Evolutionary conservation across 805 yeast genomes (phyloP).

Genomic region (Starmera quercuum): DNA sequence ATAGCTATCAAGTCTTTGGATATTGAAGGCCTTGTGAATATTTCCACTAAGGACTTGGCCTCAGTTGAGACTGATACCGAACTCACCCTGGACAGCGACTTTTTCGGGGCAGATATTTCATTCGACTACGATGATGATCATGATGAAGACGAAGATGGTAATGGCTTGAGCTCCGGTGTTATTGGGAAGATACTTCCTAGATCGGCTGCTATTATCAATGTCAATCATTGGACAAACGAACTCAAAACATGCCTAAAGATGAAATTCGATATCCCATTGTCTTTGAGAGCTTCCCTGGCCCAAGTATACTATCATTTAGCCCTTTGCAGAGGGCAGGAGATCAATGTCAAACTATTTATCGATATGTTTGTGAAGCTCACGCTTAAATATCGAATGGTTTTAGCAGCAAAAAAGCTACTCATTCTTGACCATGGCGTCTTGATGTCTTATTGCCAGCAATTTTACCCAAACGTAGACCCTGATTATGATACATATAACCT

Average conservation of each 20-base stretch:
- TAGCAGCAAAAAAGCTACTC: constrained; percentile 21
- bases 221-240: constrained; percentile 84
- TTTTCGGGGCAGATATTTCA: constrained; percentile 32
- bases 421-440: constrained; percentile 27
- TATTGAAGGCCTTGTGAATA: constrained; percentile 59
- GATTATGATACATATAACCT: constrained; percentile 33
- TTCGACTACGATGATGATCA: constrained; percentile 27
- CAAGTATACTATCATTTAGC: constrained; percentile 66
- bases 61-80: constrained; percentile 31
- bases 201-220: constrained; percentile 66
- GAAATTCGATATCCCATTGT: constrained; percentile 73
- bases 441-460: constrained; percentile 23
- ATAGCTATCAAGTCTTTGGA: constrained; percentile 72
- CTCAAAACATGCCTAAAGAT: constrained; percentile 68
- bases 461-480: constrained; percentile 40
- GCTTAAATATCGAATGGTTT: constrained; percentile 23
- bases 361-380: constrained; percentile 54
- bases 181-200: constrained; percentile 57
- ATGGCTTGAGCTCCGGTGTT: constrained; percentile 29
- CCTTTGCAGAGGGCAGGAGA: constrained; percentile 62
- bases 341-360: constrained; percentile 52
- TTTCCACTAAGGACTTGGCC: constrained; percentile 63
- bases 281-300: constrained; percentile 52
- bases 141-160: constrained; percentile 29
- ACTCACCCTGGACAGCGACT: constrained; percentile 45